Evolutionary conservation across 352 stramenopile species (phyloP), one percentile per base, ranked within the genome.

Genomic region (Phytophthora sansomeana): DNA sequence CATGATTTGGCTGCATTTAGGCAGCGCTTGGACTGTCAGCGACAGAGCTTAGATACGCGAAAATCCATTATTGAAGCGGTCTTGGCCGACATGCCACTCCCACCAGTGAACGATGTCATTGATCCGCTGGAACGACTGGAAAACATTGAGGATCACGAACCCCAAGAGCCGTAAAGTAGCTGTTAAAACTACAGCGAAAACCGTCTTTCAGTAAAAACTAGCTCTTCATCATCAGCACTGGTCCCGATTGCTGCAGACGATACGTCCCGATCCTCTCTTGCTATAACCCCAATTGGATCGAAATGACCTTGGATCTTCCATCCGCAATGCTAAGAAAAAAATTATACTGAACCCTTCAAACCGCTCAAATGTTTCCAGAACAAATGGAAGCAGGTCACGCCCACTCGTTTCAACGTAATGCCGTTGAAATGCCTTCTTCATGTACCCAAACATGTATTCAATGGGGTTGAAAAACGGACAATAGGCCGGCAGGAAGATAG

Each of bases 1-100:
- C 8, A 46, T 2, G 43, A 63, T 39, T 49, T 19, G 10, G 24
- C 51, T 16, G 38, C 29, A 48, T 51, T 60, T 6, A 13, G 32
- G 1, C 10, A 30, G 30, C 55, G 42, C 19, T 8, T 55, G 16
- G 33, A 55, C 35, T 7, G 11, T 41, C 35, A 41, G 35, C 35
- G 35, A 41, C 11, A 5, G 35, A n/a, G 35, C 17, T 41, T 41
- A 14, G 13, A 5, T 41, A 16, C 35, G 6, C 14, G 13, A 41
- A 17, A 41, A 17, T 6, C 13, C 4, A 41, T 41, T 41, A 41
- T 41, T 17, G 35, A 41, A 14, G 10, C 35, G 6, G 7, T 41
- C 35, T 4, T 41, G 14, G 35, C 35, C 6, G 35, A 41, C 6
- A 6, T 41, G 17, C 35, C 35, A 16, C 6, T 6, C 16, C 13